Conservation (phyloP, 192 early-diverging fungal genomes). For the Coemansia sp. region DNA sequence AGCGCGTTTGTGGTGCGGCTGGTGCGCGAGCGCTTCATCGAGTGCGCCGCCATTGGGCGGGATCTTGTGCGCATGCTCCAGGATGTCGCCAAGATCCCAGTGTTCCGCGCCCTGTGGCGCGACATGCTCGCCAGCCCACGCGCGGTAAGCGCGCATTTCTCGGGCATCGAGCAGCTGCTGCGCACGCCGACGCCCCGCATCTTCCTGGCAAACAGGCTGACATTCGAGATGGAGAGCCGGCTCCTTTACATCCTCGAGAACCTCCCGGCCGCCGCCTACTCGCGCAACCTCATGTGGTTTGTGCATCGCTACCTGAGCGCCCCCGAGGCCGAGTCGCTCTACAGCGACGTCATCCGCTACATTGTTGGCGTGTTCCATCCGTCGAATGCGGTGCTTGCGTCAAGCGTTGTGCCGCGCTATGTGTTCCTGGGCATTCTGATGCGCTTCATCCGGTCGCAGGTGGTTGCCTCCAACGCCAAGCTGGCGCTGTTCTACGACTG, state of each 20-base stretch:
- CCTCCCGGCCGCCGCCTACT: constrained; percentile 54
- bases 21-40: constrained; percentile 61
- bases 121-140: constrained; percentile 60
- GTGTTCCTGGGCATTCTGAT: constrained; percentile 67
- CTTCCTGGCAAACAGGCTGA: constrained; percentile 63
- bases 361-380: constrained; percentile 75
- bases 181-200: constrained; percentile 63
- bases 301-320: constrained; percentile 61
- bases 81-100: constrained; percentile 59
- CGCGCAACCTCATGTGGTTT: constrained; percentile 70
- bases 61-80: constrained; percentile 71
- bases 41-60: constrained; percentile 65
- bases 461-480: constrained; percentile 68
- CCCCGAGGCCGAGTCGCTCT: constrained; percentile 64
- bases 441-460: constrained; percentile 60
- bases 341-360: constrained; percentile 72
- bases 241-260: constrained; percentile 68
- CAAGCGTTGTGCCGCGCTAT: constrained; percentile 73
- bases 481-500: constrained; percentile 79
- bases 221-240: constrained; percentile 70
- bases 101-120: constrained; percentile 61
- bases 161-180: constrained; percentile 61
- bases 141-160: constrained; percentile 60
- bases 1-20: constrained; percentile 55
- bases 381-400: constrained; percentile 68